Conservation (phyloP, 1,284 basidiomycete genomes). For the Farysia itapuensis region DNA sequence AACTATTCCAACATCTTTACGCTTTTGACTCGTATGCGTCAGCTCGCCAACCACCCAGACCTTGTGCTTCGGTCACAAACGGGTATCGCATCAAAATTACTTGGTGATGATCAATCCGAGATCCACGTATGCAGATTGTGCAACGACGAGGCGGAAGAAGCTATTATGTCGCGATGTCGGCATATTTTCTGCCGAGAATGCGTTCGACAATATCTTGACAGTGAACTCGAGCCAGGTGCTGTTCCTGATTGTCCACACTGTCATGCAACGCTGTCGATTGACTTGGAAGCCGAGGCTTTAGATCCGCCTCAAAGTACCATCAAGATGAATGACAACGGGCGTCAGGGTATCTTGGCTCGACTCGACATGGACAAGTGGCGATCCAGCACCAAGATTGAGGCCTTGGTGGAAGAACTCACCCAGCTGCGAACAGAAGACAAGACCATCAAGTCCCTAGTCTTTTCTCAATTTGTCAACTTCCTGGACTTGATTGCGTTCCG, state of each 20-base stretch:
- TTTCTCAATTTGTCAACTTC: conserved; percentile 84
- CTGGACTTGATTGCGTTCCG: conserved; percentile 85
- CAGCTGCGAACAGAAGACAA: conserved; percentile 80
- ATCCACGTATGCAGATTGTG: conserved; percentile 78
- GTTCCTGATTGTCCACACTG: conserved; percentile 90
- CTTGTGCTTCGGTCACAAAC: conserved; percentile 87
- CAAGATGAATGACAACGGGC: conserved; percentile 62
- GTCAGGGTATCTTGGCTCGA: conserved; percentile 90
- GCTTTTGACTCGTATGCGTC: conserved; percentile 58
- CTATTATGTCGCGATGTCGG: conserved; percentile 81
- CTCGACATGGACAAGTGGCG: conserved; percentile 87
- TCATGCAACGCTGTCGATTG: conserved; percentile 87
- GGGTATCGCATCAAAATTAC: conserved; percentile 43
- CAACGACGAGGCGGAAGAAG: conserved; percentile 94
- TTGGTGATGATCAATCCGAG: conserved; percentile 46
- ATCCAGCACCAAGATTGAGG: conserved; percentile 95
- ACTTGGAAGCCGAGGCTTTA: conserved; percentile 87
- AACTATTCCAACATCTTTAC: conserved; percentile 63
- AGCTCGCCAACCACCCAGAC: conserved; percentile 69
- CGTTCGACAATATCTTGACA: conserved; percentile 83
- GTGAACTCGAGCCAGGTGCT: conserved; percentile 67
- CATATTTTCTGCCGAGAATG: conserved; percentile 88
- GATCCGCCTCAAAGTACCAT: conserved; percentile 70
- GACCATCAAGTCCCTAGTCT: conserved; percentile 95
- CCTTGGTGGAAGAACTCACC: conserved; percentile 87